phyloP scores from a whole-genome alignment of 169 alveolate species.

The Plasmodium cynomolgi region DNA sequence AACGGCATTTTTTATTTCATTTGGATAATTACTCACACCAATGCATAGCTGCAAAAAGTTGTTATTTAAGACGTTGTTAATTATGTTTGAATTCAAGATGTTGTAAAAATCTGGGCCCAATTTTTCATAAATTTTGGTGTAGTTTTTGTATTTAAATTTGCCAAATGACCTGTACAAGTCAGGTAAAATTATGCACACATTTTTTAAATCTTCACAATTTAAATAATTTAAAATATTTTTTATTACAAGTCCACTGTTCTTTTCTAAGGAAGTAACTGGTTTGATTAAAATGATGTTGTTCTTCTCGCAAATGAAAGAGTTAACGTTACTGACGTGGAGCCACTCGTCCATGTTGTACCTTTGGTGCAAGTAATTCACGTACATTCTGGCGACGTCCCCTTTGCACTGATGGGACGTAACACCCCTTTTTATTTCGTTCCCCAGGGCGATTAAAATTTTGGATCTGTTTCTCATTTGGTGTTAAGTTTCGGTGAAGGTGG shows the following conservation, averaged over 20 bases:
- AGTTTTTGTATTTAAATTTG: slow-evolving; percentile 54
- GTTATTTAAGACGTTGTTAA: slow-evolving; percentile 10
- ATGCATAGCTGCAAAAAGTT: slow-evolving; percentile 36
- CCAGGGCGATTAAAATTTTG: slow-evolving; percentile 34
- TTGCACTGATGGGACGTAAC: background rate
- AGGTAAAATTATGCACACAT: slow-evolving; percentile 61
- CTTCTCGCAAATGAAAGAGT: slow-evolving; percentile 32
- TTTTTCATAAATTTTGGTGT: slow-evolving; percentile 47
- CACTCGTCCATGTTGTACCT: slow-evolving; percentile 61
- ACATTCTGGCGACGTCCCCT: slow-evolving; percentile 56
- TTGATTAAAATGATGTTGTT: slow-evolving; percentile 35
- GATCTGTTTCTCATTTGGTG: background rate
- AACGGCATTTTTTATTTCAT: background rate
- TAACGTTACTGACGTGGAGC: slow-evolving; percentile 49
- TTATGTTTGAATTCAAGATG: slow-evolving; percentile 39
- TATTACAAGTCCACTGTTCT: slow-evolving; percentile 8
- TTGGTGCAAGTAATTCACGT: slow-evolving; percentile 11
- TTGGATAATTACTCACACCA: slow-evolving; percentile 35
- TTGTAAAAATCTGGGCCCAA: slow-evolving; percentile 65
- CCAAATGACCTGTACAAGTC: slow-evolving; percentile 67
- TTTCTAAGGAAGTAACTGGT: slow-evolving; percentile 21
- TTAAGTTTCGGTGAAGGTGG: background rate
- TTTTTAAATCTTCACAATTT: slow-evolving; percentile 31
- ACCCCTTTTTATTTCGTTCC: slow-evolving; percentile 51
- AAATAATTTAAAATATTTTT: slow-evolving; percentile 59